Conservation (phyloP, 306 rosid species). For the Elaeagnus macrophylla region DNA sequence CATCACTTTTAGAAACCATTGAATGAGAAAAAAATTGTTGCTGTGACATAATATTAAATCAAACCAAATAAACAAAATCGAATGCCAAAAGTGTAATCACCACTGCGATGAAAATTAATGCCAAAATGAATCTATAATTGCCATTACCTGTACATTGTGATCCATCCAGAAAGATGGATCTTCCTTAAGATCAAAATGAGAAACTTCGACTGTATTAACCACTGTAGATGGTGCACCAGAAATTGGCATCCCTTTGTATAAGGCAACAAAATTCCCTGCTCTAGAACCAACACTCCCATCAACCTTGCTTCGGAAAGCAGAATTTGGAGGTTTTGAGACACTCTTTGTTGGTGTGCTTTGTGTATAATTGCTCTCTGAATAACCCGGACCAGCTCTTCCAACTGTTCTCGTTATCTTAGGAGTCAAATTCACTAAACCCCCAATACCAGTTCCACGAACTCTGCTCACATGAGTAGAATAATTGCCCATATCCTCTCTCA, state of each 20-base stretch:
- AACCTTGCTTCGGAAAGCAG: slow-evolving; percentile 48
- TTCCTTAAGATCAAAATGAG: slow-evolving; percentile 95
- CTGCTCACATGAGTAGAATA: slow-evolving; percentile 21
- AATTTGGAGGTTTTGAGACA: slow-evolving; percentile 59
- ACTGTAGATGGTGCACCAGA: slow-evolving; percentile 36
- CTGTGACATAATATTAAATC: not conserved
- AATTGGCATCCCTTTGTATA: slow-evolving; percentile 69
- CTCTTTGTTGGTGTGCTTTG: slow-evolving; percentile 86
- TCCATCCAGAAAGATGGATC: slow-evolving; percentile 94
- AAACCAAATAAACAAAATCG: not conserved
- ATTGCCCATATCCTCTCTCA: slow-evolving; percentile 30
- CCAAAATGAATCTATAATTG: not conserved
- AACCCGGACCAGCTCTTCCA: slow-evolving; percentile 38
- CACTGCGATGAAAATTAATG: too few relatives aligned
- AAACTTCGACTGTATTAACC: slow-evolving; percentile 75
- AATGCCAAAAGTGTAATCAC: not conserved
- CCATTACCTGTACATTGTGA: slow-evolving; percentile 81
- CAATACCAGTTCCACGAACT: slow-evolving; percentile 36
- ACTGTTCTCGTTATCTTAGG: slow-evolving; percentile 43
- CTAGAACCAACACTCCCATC: slow-evolving; percentile 55
- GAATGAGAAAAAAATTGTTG: not conserved
- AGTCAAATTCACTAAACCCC: slow-evolving; percentile 38
- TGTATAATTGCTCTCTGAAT: slow-evolving; percentile 61
- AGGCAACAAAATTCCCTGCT: slow-evolving; percentile 43
- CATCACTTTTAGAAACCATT: not conserved